These are phyloP conservation scores for Bolboschoenoplectus hybrid DNA, from an alignment of 202 grass and related monocot species.

Conservation along the genomic window DNA sequence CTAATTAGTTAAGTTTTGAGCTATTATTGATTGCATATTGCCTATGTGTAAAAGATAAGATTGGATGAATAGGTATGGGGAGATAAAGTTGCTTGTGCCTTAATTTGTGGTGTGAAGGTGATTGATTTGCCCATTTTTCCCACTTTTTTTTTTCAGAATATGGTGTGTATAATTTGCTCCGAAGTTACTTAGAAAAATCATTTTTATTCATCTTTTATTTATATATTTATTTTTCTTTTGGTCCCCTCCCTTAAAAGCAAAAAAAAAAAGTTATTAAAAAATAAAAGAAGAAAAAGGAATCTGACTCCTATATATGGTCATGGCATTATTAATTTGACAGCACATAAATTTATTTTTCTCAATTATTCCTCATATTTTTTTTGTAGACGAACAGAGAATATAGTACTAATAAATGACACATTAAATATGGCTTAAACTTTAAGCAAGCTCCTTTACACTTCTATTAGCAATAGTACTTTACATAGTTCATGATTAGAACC, in stretches of 20 bases:
- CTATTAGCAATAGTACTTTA: neutral
- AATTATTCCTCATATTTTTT: neutral
- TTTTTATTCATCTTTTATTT: neutral
- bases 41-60: conserved; percentile 20
- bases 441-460: neutral
- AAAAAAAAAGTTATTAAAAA: neutral
- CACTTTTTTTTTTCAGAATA: neutral
- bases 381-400: neutral
- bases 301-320: neutral
- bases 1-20: conserved; percentile 15
- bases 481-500: conserved; percentile 10
- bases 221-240: neutral
- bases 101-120: conserved; percentile 16
- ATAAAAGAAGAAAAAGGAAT: neutral
- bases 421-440: conserved; percentile 17
- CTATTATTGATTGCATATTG: neutral
- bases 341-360: neutral
- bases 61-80: conserved; percentile 3
- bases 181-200: conserved; percentile 31
- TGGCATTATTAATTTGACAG: neutral
- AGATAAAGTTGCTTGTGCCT: conserved; percentile 36
- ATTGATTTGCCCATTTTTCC: conserved; percentile 35
- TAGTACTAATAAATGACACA: neutral
- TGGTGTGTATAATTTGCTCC: conserved; percentile 44
- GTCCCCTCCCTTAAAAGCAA: neutral